A percentile compares a stretch with the other conserved stretches of the same genome.
Evolutionary conservation across 148 eudicot species (phyloP).

Genomic region (Camellia japonica): DNA sequence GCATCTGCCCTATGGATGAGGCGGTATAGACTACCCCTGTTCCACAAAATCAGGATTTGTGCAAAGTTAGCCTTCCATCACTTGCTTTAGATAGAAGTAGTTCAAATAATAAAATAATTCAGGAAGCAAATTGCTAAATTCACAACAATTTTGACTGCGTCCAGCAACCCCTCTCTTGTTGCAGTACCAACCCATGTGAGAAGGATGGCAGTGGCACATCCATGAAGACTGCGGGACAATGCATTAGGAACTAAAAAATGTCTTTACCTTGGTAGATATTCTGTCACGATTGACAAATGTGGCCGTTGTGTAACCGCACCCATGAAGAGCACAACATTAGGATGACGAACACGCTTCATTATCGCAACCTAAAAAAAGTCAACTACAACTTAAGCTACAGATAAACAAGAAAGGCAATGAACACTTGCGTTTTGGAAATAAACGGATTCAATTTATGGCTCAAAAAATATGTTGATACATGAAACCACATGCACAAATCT

Average conservation of each 20-base stretch:
- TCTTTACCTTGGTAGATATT: slow-evolving; percentile 85
- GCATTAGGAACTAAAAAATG: not conserved
- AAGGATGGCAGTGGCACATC: not conserved
- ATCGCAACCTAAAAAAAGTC: slow-evolving; percentile 68
- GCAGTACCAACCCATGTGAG: not conserved
- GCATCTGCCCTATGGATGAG: slow-evolving; percentile 85
- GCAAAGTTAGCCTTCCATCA: not conserved
- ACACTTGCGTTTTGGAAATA: not conserved
- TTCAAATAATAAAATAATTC: too few species aligned
- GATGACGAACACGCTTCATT: slow-evolving; percentile 98
- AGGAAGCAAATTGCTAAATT: too few species aligned
- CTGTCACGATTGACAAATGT: slow-evolving; percentile 90
- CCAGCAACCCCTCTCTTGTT: not conserved
- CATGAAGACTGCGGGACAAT: not conserved
- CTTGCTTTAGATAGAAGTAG: not conserved
- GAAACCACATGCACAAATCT: not conserved
- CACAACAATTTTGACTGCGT: too few species aligned
- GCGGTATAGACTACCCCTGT: slow-evolving; percentile 91
- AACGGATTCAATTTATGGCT: not conserved
- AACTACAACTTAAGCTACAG: slow-evolving; percentile 6
- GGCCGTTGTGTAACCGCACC: slow-evolving; percentile 96
- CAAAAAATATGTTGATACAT: not conserved
- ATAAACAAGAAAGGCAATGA: not conserved
- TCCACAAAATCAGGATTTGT: slow-evolving; percentile 7
- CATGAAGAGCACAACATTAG: slow-evolving; percentile 97